Evolutionary conservation across 2,329 filamentous ascomycete species (phyloP).

Genomic region (Elsinoe batatas): DNA sequence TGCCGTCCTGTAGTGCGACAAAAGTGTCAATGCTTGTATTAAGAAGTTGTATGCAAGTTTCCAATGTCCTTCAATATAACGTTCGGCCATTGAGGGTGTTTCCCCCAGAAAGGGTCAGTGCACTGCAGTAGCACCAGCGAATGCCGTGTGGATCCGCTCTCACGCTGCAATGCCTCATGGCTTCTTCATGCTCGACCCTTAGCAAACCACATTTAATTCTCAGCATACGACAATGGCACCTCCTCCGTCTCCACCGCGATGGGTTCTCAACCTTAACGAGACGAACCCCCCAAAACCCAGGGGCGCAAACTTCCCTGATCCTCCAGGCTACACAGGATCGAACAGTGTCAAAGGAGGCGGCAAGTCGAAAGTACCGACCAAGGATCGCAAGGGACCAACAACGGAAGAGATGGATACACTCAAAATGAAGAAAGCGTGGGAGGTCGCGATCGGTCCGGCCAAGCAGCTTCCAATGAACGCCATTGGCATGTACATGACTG

Average conservation of each 20-base stretch:
- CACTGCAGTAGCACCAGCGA: background rate
- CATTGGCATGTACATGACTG: conserved; percentile 99
- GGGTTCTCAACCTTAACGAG: conserved; percentile 71
- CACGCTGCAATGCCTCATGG: background rate
- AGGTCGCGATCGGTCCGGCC: conserved; percentile 83
- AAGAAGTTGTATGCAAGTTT: background rate
- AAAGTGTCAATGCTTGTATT: background rate
- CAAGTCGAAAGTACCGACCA: conserved; percentile 18
- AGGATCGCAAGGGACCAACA: conserved; percentile 56
- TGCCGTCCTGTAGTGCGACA: background rate
- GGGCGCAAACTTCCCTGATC: conserved; percentile 63
- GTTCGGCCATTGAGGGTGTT: background rate
- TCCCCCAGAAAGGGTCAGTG: conserved; percentile 2
- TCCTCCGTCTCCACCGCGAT: conserved; percentile 54
- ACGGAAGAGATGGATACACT: conserved; percentile 85
- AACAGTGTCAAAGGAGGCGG: conserved; percentile 17
- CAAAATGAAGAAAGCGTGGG: conserved; percentile 98
- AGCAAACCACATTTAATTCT: background rate
- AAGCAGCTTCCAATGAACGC: conserved; percentile 96
- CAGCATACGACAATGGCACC: conserved; percentile 19
- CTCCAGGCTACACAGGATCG: conserved; percentile 65
- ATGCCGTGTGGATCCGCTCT: background rate
- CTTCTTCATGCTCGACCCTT: background rate
- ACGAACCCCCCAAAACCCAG: conserved; percentile 59
- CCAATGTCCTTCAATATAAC: background rate